A percentile compares a stretch with the other conserved stretches of the same genome.
These are phyloP conservation scores for Cryptococcus jaspeensis DNA, from an alignment of 1,284 basidiomycete genomes.

Conservation along the genomic window DNA sequence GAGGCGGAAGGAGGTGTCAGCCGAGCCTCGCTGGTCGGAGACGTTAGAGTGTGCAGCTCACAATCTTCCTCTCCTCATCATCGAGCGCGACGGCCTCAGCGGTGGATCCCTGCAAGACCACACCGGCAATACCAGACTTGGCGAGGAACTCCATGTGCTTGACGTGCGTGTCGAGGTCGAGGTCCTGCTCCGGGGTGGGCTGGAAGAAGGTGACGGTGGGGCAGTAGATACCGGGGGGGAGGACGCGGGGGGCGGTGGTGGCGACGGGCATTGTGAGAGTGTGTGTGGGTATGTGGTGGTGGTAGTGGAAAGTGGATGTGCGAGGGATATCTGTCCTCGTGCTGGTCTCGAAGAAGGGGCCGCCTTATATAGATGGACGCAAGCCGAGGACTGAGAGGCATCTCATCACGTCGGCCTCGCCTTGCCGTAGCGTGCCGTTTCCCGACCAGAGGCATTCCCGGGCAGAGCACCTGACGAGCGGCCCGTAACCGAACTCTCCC, in stretches of 20 bases:
- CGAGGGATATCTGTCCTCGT: no score
- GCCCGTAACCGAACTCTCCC: no score
- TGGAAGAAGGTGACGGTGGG: constrained; percentile 47
- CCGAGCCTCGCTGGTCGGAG: not conserved
- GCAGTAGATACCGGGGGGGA: constrained; percentile 41
- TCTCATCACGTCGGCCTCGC: no score
- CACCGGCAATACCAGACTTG: constrained; percentile 30
- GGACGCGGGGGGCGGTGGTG: constrained; percentile 12
- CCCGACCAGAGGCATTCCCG: no score
- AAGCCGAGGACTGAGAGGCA: no score
- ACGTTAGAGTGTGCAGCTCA: constrained; percentile 12
- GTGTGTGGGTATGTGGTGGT: not conserved
- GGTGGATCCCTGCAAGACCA: constrained; percentile 45
- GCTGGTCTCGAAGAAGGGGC: no score
- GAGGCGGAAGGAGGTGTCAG: not conserved
- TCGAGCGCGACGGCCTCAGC: constrained; percentile 46
- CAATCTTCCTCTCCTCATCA: constrained; percentile 35
- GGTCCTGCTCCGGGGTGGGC: constrained; percentile 35
- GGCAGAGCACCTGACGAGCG: no score
- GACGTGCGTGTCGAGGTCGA: constrained; percentile 39
- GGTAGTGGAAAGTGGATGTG: no score
- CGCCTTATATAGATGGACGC: no score
- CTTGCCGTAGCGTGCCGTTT: no score
- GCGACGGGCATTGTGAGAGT: constrained; percentile 12
- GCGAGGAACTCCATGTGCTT: constrained; percentile 41